Base-by-base conservation (phyloP, 768 basidiomycete species). In the Podaxis mareebaensis region DNA sequence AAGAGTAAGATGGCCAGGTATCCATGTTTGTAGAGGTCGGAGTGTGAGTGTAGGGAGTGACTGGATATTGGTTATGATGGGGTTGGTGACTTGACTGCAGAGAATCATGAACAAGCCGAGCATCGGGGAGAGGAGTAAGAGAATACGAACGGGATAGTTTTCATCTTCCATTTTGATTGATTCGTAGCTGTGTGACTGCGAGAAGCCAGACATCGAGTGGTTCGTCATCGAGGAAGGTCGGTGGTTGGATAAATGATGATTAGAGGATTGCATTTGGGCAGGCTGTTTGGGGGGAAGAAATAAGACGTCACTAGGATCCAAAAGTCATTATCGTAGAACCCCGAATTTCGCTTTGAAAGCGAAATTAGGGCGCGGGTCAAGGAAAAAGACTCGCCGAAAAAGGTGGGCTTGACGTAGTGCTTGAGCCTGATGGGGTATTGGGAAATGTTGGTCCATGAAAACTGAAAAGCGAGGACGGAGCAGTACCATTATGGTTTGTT, bases 331-430 rank as follows among this genome's bases (percentile, higher is more conserved):
- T 71, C 72, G 33, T 33, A 75, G 70, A 66, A 60, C 40, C 65
- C 67, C 67, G 7, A 26, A 39, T 22, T 48, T 56, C 52, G 52
- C 53, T 42, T 13, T 36, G 0, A 36, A 65, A 68, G 67, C 67
- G 58, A 67, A 66, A 69, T 65, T 66, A 70, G 67, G 73, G 53
- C 61, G 67, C 69, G 70, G 68, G 66, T 67, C 69, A 60, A 67
- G 64, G 63, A 67, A 78, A 75, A 82, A 80, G 72, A 81, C 82
- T 72, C 52, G 90, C 91, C 91, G 91, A 93, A 81, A 91, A 92
- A n/a, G 90, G 88, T 61, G 89, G 88, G 67, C 87, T 91, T 28
- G 88, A 89, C 4, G 88, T 88, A 24, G 86, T 82, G 70, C 89
- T 91, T 20, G 89, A 90, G 20, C 84, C 86, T 22, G 87, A 88